A percentile compares a stretch with the other conserved stretches of the same genome.
Evolutionary conservation across 345 rosid genomes (phyloP).

Genomic region (Murraya paniculata): DNA sequence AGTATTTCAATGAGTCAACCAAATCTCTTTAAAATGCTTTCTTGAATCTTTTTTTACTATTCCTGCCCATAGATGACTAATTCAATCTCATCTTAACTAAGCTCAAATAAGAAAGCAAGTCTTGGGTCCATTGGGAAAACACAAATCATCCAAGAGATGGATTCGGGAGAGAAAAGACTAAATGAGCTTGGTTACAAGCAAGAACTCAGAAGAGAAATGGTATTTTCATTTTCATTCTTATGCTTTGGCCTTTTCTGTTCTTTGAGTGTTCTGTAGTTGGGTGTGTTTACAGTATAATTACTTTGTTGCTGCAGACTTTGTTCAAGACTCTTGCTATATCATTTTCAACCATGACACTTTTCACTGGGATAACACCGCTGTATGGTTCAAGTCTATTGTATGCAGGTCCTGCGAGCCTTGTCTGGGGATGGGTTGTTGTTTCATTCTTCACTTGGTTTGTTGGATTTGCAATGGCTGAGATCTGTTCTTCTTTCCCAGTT

Average conservation of each 20-base stretch:
- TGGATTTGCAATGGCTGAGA: slow-evolving; percentile 63
- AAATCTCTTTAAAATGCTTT: neutral
- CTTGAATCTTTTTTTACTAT: neutral
- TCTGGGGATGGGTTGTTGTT: slow-evolving; percentile 71
- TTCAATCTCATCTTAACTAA: neutral
- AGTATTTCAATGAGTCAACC: neutral
- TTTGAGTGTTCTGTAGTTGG: neutral
- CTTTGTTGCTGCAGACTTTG: slow-evolving; percentile 39
- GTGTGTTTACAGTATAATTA: neutral
- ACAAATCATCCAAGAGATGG: slow-evolving; percentile 30
- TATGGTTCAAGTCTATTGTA: slow-evolving; percentile 59
- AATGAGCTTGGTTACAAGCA: slow-evolving; percentile 66
- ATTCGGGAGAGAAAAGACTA: slow-evolving; percentile 63
- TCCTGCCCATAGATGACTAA: neutral
- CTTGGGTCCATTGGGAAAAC: neutral
- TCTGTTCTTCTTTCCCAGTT: slow-evolving; percentile 68
- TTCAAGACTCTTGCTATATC: slow-evolving; percentile 62
- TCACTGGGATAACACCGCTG: slow-evolving; percentile 59
- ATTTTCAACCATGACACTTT: slow-evolving; percentile 63
- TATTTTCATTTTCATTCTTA: neutral
- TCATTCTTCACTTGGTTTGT: slow-evolving; percentile 65
- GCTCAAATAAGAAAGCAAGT: neutral
- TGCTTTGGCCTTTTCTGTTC: neutral
- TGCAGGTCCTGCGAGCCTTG: slow-evolving; percentile 58
- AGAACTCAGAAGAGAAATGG: slow-evolving; percentile 67